These are phyloP conservation scores for Phytophthora palmivora DNA, from an alignment of 352 stramenopile species.

Conservation along the genomic window DNA sequence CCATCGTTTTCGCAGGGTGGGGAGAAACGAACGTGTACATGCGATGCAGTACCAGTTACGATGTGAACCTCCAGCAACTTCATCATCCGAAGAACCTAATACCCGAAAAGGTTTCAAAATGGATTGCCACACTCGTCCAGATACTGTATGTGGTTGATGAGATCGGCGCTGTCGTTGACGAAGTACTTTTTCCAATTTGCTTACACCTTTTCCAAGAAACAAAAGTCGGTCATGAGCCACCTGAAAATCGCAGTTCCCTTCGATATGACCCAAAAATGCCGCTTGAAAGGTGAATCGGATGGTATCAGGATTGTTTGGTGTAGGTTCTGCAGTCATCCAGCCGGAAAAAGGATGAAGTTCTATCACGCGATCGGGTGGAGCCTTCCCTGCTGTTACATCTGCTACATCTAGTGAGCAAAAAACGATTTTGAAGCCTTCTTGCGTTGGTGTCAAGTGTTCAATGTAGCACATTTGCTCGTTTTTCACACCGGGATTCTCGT, in stretches of 20 bases:
- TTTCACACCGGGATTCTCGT: conserved; percentile 2
- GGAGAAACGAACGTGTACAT: conserved; percentile 30
- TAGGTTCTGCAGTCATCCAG: conserved; percentile 30
- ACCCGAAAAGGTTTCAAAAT: conserved; percentile 19
- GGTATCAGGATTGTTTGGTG: not conserved
- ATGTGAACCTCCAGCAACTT: conserved; percentile 12
- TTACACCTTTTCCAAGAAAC: conserved; percentile 31
- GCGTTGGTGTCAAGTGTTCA: conserved; percentile 35
- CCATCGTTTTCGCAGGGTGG: conserved; percentile 24
- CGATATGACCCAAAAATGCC: conserved; percentile 21
- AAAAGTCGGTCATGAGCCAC: conserved; percentile 25
- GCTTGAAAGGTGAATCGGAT: conserved; percentile 34
- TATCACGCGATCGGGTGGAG: conserved; percentile 19
- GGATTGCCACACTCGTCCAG: conserved; percentile 16
- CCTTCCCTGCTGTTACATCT: conserved; percentile 31
- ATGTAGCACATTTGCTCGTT: conserved; percentile 41
- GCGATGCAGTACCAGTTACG: conserved; percentile 42
- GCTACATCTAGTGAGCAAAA: conserved; percentile 27
- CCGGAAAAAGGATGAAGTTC: conserved; percentile 33
- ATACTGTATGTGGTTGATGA: conserved; percentile 5
- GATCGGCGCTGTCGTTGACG: conserved; percentile 9
- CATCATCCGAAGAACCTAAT: conserved; percentile 5
- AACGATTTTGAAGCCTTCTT: conserved; percentile 25
- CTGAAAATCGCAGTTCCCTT: conserved; percentile 18
- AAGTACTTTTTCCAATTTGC: conserved; percentile 31